Evolutionary conservation across 768 basidiomycete genomes (phyloP).

Genomic region (Mycena sanguinolenta): DNA sequence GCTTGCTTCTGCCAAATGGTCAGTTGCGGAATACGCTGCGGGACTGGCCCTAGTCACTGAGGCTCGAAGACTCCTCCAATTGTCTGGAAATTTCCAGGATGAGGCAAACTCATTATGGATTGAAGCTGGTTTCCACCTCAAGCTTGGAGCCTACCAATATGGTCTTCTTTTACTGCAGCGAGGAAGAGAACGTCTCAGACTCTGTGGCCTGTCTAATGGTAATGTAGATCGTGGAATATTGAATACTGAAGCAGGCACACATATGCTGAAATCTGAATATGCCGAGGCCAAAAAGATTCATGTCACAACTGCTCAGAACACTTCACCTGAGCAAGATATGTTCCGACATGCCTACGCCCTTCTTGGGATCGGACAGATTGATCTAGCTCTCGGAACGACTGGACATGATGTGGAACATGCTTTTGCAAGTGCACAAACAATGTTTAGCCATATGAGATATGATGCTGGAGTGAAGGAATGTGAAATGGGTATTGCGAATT

Average conservation of each 20-base stretch:
- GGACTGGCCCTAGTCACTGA: neutral
- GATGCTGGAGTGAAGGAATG: neutral
- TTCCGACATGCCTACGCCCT: neutral
- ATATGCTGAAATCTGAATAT: conserved; percentile 1
- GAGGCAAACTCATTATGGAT: neutral
- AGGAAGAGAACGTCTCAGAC: neutral
- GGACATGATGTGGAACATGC: neutral
- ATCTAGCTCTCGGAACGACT: neutral
- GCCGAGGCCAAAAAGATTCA: neutral
- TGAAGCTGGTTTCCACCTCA: neutral
- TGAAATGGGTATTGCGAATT: neutral
- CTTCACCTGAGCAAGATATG: neutral
- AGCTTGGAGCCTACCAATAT: neutral
- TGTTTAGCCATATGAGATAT: neutral
- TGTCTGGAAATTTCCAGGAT: neutral
- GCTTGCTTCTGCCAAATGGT: neutral
- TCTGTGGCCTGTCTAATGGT: neutral
- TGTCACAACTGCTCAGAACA: neutral
- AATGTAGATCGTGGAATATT: neutral
- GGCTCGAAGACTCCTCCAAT: neutral
- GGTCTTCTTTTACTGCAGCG: neutral
- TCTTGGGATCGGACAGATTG: neutral
- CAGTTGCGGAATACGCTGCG: neutral
- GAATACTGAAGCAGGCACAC: neutral
- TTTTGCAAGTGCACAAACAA: neutral